A percentile compares a stretch with the other conserved stretches of the same genome.
Conservation (phyloP, 371 early-diverging fungal species). For the Mucor mucedo region DNA sequence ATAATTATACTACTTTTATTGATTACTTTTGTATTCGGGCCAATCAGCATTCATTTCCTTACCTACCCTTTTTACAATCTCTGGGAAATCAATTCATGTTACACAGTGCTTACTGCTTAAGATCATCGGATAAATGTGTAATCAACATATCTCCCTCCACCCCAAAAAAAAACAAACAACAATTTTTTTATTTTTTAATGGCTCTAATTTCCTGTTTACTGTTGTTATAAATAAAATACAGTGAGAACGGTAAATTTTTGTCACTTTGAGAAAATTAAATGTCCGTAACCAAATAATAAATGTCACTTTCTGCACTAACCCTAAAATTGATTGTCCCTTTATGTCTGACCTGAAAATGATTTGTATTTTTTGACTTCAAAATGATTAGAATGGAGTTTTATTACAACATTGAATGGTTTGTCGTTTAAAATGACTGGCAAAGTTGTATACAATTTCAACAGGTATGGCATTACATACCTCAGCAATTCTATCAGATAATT, state of each 20-base stretch:
- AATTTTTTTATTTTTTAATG: too few relatives aligned
- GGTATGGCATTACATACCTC: slow-evolving; percentile 14
- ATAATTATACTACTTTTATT: too few relatives aligned
- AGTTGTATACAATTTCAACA: slow-evolving; percentile 16
- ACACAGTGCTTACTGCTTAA: too few relatives aligned
- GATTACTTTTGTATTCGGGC: too few relatives aligned
- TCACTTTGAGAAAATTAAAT: slow-evolving; percentile 15
- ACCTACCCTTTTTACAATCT: too few relatives aligned
- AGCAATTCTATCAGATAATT: slow-evolving; percentile 19
- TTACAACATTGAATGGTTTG: slow-evolving; percentile 22
- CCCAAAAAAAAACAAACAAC: too few relatives aligned
- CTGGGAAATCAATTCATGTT: too few relatives aligned
- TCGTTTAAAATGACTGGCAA: slow-evolving; percentile 19
- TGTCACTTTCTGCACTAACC: slow-evolving; percentile 10
- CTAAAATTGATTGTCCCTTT: slow-evolving; percentile 26
- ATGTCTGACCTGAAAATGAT: slow-evolving; percentile 21
- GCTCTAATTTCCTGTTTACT: too few relatives aligned
- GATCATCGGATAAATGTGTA: too few relatives aligned
- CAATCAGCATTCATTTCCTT: too few relatives aligned
- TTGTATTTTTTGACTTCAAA: slow-evolving; percentile 20
- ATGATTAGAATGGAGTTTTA: slow-evolving; percentile 23
- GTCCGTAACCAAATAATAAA: slow-evolving; percentile 7
- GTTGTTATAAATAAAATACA: neutral
- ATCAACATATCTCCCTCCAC: too few relatives aligned
- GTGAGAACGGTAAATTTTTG: slow-evolving; percentile 13